Evolutionary conservation across 495 filamentous ascomycete species (phyloP).

Genomic region (Lophium mytilinum): DNA sequence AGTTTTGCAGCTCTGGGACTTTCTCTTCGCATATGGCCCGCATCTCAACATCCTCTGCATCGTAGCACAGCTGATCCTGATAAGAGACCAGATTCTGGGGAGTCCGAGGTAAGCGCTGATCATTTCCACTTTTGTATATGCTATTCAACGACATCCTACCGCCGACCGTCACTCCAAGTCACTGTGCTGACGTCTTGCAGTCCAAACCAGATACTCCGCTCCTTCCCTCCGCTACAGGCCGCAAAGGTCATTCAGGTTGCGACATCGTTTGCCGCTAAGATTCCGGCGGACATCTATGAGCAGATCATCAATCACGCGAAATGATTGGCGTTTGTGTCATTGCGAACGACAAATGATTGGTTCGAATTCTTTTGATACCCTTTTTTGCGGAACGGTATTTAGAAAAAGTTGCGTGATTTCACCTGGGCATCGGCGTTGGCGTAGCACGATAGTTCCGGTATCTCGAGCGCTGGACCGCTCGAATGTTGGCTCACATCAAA

Average conservation of each 20-base stretch:
- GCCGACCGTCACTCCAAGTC: background rate
- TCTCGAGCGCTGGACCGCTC: no score
- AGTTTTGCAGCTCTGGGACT: slow-evolving; percentile 95
- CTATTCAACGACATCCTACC: background rate
- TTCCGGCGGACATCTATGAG: slow-evolving; percentile 81
- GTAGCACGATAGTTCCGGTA: no score
- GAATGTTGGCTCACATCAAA: no score
- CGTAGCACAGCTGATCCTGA: slow-evolving; percentile 87
- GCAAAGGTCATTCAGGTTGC: slow-evolving; percentile 73
- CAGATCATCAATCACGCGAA: slow-evolving; percentile 77
- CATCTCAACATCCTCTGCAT: slow-evolving; percentile 96
- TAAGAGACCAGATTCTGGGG: slow-evolving; percentile 72
- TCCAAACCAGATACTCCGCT: slow-evolving; percentile 82
- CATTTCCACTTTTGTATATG: background rate
- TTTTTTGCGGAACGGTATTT: no score
- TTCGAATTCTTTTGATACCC: no score
- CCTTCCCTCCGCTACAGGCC: slow-evolving; percentile 79
- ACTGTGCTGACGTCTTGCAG: slow-evolving; percentile 36
- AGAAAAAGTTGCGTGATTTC: no score
- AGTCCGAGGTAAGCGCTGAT: slow-evolving; percentile 61
- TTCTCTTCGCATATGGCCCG: slow-evolving; percentile 88
- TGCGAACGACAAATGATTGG: no score
- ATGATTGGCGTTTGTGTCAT: background rate
- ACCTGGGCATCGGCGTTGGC: no score
- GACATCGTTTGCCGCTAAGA: slow-evolving; percentile 69